A percentile compares a stretch with the other conserved stretches of the same genome.
Conservation (phyloP, 2,329 filamentous ascomycete genomes). For the Botrytis fragariae region DNA sequence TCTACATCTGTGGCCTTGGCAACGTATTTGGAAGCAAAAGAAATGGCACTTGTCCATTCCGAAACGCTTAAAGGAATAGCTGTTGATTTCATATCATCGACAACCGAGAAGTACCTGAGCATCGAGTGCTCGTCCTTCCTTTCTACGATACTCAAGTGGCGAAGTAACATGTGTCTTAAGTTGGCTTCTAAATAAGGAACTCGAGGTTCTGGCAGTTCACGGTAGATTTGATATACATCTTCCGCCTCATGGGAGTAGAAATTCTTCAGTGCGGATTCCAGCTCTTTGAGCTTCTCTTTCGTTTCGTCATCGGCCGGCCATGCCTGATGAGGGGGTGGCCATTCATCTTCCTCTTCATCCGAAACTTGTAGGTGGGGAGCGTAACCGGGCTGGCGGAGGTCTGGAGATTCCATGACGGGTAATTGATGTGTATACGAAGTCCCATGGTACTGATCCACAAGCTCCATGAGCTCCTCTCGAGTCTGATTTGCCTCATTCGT, state of each 20-base stretch:
- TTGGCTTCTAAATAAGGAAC: slow-evolving; percentile 36
- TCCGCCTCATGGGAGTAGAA: slow-evolving; percentile 29
- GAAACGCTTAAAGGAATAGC: slow-evolving; percentile 63
- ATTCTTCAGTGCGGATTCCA: slow-evolving; percentile 28
- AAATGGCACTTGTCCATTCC: slow-evolving; percentile 84
- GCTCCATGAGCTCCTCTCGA: slow-evolving; percentile 49
- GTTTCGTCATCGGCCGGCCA: slow-evolving; percentile 35
- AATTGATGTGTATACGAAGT: slow-evolving; percentile 53
- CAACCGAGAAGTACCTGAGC: slow-evolving; percentile 77
- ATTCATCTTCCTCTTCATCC: slow-evolving; percentile 48
- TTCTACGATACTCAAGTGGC: slow-evolving; percentile 35
- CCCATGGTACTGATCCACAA: slow-evolving; percentile 52
- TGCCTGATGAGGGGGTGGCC: slow-evolving; percentile 34
- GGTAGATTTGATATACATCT: slow-evolving; percentile 39
- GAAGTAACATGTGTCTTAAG: slow-evolving; percentile 36
- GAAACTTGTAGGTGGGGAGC: slow-evolving; percentile 51
- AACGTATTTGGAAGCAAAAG: slow-evolving; percentile 73
- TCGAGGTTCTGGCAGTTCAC: slow-evolving; percentile 38
- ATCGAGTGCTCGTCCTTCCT: slow-evolving; percentile 52
- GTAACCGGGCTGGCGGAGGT: slow-evolving; percentile 51
- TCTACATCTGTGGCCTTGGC: slow-evolving; percentile 56
- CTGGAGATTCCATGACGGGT: slow-evolving; percentile 50
- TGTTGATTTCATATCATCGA: slow-evolving; percentile 79
- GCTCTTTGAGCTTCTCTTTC: slow-evolving; percentile 31
- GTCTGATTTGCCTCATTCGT: slow-evolving; percentile 27